These are phyloP conservation scores for Prunus yedoensis DNA, from an alignment of 331 rosid genomes.

Conservation along the genomic window DNA sequence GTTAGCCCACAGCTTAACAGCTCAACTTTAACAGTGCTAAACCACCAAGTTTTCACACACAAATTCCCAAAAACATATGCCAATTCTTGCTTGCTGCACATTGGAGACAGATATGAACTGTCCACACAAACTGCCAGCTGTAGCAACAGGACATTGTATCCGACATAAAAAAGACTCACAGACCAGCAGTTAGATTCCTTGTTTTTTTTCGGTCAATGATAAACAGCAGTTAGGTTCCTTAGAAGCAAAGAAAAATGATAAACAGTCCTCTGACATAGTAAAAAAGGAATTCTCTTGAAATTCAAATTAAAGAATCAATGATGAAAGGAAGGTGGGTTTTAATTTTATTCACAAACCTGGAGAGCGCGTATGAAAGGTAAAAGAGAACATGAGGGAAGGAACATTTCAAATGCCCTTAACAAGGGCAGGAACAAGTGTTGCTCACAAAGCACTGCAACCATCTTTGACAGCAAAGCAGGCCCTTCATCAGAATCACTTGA, in stretches of 20 bases:
- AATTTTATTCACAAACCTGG: conserved; percentile 60
- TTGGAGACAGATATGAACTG: neutral
- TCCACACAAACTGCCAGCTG: neutral
- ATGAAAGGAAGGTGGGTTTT: conserved; percentile 20
- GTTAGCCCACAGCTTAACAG: neutral
- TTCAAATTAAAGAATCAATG: conserved; percentile 20
- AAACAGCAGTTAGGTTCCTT: neutral
- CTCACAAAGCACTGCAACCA: conserved; percentile 95
- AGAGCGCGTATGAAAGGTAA: conserved; percentile 91
- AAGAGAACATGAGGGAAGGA: conserved; percentile 92
- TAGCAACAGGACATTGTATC: neutral
- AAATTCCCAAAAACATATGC: neutral
- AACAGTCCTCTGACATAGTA: neutral
- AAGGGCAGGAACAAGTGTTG: conserved; percentile 83
- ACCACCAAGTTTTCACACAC: neutral
- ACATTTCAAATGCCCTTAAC: conserved; percentile 95
- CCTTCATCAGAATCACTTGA: conserved; percentile 61
- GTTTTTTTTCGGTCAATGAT: too few relatives aligned
- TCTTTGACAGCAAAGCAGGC: conserved; percentile 73
- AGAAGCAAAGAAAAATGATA: neutral
- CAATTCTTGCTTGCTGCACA: neutral
- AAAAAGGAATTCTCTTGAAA: conserved; percentile 18
- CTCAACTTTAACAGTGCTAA: neutral
- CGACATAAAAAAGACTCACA: neutral
- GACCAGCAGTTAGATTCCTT: neutral